These are phyloP conservation scores for Fusarium brevicatenulatum DNA, from an alignment of 2,329 filamentous ascomycete genomes.

Conservation along the genomic window DNA sequence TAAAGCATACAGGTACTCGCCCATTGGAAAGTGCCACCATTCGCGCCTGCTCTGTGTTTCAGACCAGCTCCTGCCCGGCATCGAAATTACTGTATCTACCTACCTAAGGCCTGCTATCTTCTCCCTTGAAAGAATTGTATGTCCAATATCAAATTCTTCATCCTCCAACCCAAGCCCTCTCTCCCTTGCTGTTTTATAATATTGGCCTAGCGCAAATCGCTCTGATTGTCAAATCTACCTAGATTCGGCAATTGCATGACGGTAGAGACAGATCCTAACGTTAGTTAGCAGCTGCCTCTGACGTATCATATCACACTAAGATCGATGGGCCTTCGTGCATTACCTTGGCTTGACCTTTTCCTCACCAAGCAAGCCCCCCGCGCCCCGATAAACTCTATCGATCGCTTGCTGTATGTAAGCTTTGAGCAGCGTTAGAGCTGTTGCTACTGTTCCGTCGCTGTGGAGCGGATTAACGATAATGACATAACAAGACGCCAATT, in stretches of 20 bases:
- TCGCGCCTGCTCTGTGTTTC: neutral
- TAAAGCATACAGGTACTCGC: neutral
- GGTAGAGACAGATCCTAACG: neutral
- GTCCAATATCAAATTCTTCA: neutral
- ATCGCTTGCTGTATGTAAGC: constrained; percentile 1
- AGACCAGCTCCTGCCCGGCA: neutral
- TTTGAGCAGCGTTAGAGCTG: neutral
- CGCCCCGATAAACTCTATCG: constrained; percentile 15
- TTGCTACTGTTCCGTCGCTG: neutral
- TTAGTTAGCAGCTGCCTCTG: constrained; percentile 6
- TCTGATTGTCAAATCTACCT: neutral
- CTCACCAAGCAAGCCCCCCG: neutral
- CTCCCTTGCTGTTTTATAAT: neutral
- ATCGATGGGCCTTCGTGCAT: constrained; percentile 1
- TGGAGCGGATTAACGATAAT: constrained; percentile 5
- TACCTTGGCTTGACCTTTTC: constrained; percentile 1
- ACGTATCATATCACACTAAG: constrained; percentile 30
- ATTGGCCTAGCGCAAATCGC: neutral
- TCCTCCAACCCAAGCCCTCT: neutral
- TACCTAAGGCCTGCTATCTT: no score
- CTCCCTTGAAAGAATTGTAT: neutral
- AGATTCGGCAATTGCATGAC: constrained; percentile 11
- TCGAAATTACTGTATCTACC: neutral
- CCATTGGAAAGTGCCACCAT: neutral
- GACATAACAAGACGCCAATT: neutral